These are phyloP conservation scores for Tubosaeta brunneosetosa DNA, from an alignment of 768 basidiomycete species.

Conservation along the genomic window DNA sequence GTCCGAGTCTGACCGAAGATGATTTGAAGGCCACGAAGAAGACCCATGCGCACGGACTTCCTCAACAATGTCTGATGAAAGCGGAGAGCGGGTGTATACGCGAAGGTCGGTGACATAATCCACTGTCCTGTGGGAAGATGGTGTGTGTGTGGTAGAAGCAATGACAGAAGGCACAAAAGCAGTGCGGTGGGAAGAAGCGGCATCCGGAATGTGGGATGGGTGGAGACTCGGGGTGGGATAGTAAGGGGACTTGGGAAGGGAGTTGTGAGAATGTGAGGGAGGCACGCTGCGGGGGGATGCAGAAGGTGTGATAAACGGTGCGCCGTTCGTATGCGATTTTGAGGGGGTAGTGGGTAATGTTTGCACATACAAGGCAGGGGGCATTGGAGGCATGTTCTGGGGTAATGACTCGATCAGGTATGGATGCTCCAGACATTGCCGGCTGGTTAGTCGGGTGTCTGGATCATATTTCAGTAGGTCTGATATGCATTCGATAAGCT, in stretches of 20 bases:
- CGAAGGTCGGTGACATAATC: conserved; percentile 33
- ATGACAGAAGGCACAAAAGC: conserved; percentile 44
- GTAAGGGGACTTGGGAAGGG: conserved; percentile 36
- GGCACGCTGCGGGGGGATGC: conserved; percentile 41
- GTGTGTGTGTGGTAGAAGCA: conserved; percentile 28
- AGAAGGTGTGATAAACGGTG: conserved; percentile 37
- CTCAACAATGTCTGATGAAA: conserved; percentile 27
- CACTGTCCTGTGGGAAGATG: conserved; percentile 31
- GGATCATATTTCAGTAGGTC: conserved; percentile 94
- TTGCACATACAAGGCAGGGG: conserved; percentile 45
- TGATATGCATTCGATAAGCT: conserved; percentile 85
- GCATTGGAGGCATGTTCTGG: conserved; percentile 61
- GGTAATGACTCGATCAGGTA: conserved; percentile 81
- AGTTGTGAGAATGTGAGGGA: conserved; percentile 49
- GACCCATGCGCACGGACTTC: conserved; percentile 25
- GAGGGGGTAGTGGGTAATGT: conserved; percentile 34
- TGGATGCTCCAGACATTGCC: conserved; percentile 81
- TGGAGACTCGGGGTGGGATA: conserved; percentile 36
- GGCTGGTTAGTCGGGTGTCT: conserved; percentile 75
- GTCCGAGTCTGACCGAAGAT: conserved; percentile 29
- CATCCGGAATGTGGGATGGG: conserved; percentile 41
- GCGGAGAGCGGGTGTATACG: conserved; percentile 32
- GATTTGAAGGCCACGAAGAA: conserved; percentile 26
- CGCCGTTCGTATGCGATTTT: conserved; percentile 33
- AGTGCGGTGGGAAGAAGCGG: conserved; percentile 49